Evolutionary conservation across 1,284 basidiomycete genomes (phyloP), one percentile per base, ranked within the genome.

Genomic region (Singerocomus rubriflavus): DNA sequence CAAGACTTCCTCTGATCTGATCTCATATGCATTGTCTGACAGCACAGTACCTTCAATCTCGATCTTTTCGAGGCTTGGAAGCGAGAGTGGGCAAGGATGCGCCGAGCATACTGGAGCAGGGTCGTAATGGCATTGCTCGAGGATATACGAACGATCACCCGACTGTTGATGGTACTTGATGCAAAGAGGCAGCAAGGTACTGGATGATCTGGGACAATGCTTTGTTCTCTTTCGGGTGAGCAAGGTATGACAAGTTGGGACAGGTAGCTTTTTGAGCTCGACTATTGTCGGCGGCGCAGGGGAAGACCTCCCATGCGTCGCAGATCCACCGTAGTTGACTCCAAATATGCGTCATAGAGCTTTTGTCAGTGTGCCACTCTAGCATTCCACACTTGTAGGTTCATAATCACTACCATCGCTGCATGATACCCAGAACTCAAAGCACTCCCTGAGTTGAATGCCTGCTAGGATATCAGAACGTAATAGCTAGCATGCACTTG

Each of bases 51-150:
- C 68, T 93, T 9, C 79, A 83, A 41, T 71, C 72, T 25, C 77
- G 94, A 27, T 82, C 81, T 0, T 99, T 90, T 73, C 82, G 80
- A 49, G 97, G 96, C 0, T 73, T 99, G 11, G 95, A 98, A 57
- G 74, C 81, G 27, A 78, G 90, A 10, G 63, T 88, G 13, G 94
- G 93, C 0, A 73, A 89, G 66, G 91, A 96, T 62, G 80, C 78
- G 9, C 93, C 95, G 0, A 82, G 88, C 53, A 63, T 84, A 41
- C 71, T 99, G 48, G 92, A 98, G 70, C 86, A 96, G 68, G 96
- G 93, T 1, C 74, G 92, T 51, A 90, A 80, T 57, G 96, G 96
- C 5, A 90, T 97, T 44, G 94, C 96, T 30, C 80, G 87, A 56
- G 91, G 89, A 5, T 98, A 99, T 67, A 73, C 77, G 27, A 81